Evolutionary conservation across 1,139 yeast species (phyloP).

Genomic region (Diutina scorzettiae): DNA sequence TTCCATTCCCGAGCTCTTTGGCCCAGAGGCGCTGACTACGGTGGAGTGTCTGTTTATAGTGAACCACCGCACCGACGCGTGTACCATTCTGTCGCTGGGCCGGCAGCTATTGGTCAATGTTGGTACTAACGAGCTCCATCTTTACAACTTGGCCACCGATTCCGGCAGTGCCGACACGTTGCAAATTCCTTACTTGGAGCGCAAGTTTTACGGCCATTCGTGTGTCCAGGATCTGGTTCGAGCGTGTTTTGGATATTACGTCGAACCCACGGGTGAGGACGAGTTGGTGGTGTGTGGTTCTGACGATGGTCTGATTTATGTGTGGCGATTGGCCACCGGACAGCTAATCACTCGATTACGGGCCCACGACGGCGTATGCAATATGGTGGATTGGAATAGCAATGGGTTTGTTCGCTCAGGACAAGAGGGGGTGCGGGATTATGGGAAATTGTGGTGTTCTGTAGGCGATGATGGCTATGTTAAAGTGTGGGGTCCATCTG

Average conservation of each 20-base stretch:
- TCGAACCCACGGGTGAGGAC: constrained; percentile 35
- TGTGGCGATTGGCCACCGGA: constrained; percentile 74
- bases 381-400: constrained; percentile 67
- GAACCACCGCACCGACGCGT: constrained; percentile 28
- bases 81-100: constrained; percentile 28
- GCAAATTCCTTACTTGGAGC: constrained; percentile 27
- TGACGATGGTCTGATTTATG: constrained; percentile 66
- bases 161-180: not conserved
- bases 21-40: constrained; percentile 23
- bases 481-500: constrained; percentile 49
- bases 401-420: constrained; percentile 6
- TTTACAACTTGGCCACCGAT: constrained; percentile 47
- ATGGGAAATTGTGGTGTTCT: constrained; percentile 56
- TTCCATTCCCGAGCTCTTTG: constrained; percentile 24
- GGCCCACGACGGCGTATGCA: constrained; percentile 62
- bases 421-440: constrained; percentile 14
- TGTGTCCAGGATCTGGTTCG: constrained; percentile 64
- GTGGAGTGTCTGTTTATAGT: constrained; percentile 23
- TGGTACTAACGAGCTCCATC: constrained; percentile 68
- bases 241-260: constrained; percentile 58
- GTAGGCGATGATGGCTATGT: constrained; percentile 74
- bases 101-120: constrained; percentile 45
- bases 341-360: constrained; percentile 44
- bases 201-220: constrained; percentile 59
- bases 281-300: constrained; percentile 71